These are phyloP conservation scores for Ensete glaucum DNA, from an alignment of 176 grass and related monocot species.

Conservation along the genomic window DNA sequence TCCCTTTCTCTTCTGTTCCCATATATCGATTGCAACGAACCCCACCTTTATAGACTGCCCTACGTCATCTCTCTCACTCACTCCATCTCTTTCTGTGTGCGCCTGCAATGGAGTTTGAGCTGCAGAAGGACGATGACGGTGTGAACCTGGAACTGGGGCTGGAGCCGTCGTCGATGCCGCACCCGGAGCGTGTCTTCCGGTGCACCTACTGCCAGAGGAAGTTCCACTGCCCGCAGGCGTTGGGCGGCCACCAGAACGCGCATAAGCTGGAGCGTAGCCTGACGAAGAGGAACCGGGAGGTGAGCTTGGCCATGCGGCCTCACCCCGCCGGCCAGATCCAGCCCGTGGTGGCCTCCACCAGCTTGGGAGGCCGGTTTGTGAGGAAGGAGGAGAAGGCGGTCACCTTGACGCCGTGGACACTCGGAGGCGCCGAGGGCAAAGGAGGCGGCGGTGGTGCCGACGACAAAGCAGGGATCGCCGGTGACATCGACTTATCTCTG, in stretches of 20 bases:
- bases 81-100: not conserved
- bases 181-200: slow-evolving; percentile 50
- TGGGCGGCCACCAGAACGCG: slow-evolving; percentile 89
- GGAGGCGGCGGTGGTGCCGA: not conserved
- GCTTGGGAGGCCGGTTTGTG: no score
- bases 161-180: slow-evolving; percentile 3
- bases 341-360: no score
- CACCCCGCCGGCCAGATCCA: not conserved
- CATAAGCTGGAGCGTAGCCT: slow-evolving; percentile 75
- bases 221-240: slow-evolving; percentile 71
- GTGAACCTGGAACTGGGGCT: slow-evolving; percentile 8
- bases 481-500: slow-evolving; percentile 20
- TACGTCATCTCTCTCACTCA: no score
- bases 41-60: no score
- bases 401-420: not conserved
- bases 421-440: not conserved
- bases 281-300: not conserved
- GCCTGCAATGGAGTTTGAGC: not conserved
- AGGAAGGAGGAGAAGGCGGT: not conserved
- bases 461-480: not conserved
- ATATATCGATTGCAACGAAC: no score
- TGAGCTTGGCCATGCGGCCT: not conserved
- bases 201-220: slow-evolving; percentile 81
- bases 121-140: not conserved
- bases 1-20: no score